Percentiles rank a stretch among this genome's conserved stretches.
Evolutionary conservation across 495 filamentous ascomycete genomes (phyloP).

Genomic region (Penicillium waksmanii): DNA sequence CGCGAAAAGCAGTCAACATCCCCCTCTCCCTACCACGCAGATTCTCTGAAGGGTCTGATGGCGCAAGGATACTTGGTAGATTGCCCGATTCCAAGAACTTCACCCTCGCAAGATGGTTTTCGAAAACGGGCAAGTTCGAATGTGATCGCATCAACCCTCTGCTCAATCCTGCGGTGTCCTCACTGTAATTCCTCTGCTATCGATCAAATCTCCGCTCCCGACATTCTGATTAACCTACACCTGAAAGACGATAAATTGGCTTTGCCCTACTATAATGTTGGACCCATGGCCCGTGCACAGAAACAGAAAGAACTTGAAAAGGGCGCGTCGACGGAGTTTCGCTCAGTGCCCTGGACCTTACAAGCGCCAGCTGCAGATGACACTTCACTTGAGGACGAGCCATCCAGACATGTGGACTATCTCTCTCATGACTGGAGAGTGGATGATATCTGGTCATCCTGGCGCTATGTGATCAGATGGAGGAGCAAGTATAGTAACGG

Average conservation of each 20-base stretch:
- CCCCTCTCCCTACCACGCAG: not conserved
- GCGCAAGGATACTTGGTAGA: not conserved
- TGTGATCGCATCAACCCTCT: not conserved
- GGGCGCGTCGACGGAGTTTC: not conserved
- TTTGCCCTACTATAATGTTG: not conserved
- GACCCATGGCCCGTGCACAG: not conserved
- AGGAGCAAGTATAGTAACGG: conserved; percentile 1
- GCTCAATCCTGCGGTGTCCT: not conserved
- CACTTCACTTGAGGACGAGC: not conserved
- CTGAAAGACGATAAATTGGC: not conserved
- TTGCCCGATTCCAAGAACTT: not conserved
- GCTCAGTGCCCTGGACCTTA: not conserved
- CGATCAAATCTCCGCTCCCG: not conserved
- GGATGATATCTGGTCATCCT: not conserved
- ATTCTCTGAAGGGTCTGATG: not conserved
- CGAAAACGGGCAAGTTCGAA: not conserved
- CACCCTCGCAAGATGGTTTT: not conserved
- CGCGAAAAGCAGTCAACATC: not conserved
- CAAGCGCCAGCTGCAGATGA: not conserved
- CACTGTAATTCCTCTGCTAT: not conserved
- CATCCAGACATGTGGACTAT: not conserved
- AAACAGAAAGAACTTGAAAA: conserved; percentile 1
- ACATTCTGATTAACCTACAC: not conserved
- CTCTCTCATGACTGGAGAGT: not conserved
- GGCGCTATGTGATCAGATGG: not conserved